Evolutionary conservation across 2,329 filamentous ascomycete genomes (phyloP).

Genomic region (Fusarium begoniae): DNA sequence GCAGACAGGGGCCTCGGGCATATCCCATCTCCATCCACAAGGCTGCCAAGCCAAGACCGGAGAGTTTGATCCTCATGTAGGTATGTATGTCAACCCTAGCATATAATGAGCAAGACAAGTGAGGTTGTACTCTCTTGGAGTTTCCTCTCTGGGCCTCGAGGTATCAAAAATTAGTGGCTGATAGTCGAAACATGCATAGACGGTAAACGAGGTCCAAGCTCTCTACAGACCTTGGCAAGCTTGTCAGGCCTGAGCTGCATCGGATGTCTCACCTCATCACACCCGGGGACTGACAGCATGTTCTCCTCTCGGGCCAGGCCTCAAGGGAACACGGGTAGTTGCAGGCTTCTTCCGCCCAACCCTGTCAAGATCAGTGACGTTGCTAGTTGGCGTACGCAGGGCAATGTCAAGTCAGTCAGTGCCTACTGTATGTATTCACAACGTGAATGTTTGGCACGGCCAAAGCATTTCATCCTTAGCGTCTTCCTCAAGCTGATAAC

Average conservation of each 20-base stretch:
- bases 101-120: neutral
- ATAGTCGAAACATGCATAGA: neutral
- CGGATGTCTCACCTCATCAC: neutral
- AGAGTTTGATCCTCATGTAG: neutral
- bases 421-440: neutral
- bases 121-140: neutral
- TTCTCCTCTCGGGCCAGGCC: neutral
- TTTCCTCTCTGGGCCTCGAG: neutral
- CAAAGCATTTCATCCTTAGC: neutral
- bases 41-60: neutral
- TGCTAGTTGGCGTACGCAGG: neutral
- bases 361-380: neutral
- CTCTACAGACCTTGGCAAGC: neutral
- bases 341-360: neutral
- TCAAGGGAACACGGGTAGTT: neutral
- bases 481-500: neutral
- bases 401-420: neutral
- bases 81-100: neutral
- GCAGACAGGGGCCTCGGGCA: neutral
- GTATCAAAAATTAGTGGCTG: neutral
- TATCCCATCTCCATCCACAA: neutral
- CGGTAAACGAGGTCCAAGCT: neutral
- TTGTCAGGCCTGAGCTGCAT: neutral
- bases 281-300: neutral
- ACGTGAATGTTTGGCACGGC: neutral